Evolutionary conservation across 257 asterid species (phyloP), one percentile per base, ranked within the genome.

Genomic region (Solanum virginianum): DNA sequence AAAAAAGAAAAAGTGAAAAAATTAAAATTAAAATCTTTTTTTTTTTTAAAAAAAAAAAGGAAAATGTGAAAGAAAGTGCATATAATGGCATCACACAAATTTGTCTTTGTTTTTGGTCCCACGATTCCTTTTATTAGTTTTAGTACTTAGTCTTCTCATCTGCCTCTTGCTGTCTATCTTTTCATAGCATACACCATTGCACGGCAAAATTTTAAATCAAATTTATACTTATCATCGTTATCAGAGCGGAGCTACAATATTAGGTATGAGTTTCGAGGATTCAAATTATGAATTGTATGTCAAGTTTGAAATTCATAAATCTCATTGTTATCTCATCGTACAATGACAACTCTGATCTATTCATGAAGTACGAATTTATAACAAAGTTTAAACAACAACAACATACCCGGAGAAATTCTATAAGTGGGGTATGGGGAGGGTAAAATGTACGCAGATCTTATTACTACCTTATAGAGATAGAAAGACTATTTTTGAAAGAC

Each of bases 21-120:
- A 32, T 2, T 32, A 32, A 32, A 32, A 32, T 2, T 2, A 32
- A 29, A 29, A 29, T 2, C 32, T 32, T 3, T 32, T 32, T 32
- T 3, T 32, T 3, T 32, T 32, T 32, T 2, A 2, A 32, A 85
- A 79, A 80, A 79, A 80, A 80, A 86, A 70, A 88, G 36, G 60
- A 84, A 81, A 87, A 29, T 85, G 83, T 85, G 91, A 86, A 82
- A 85, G 59, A 83, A 85, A 89, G 85, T 83, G 84, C 81, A 82
- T 72, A 82, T 39, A 70, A 85, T 89, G 87, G 87, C 86, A 85
- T 89, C 89, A 87, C n/a, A 80, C 85, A 85, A 60, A 85, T 59
- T 87, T 87, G 72, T 70, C 82, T 62, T 82, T 55, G 49, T 54
- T 69, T 83, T 85, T 85, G 91, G 89, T 66, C 88, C 91, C 91